Conservation (phyloP, 768 basidiomycete genomes). For the Tulasnella calospora region DNA sequence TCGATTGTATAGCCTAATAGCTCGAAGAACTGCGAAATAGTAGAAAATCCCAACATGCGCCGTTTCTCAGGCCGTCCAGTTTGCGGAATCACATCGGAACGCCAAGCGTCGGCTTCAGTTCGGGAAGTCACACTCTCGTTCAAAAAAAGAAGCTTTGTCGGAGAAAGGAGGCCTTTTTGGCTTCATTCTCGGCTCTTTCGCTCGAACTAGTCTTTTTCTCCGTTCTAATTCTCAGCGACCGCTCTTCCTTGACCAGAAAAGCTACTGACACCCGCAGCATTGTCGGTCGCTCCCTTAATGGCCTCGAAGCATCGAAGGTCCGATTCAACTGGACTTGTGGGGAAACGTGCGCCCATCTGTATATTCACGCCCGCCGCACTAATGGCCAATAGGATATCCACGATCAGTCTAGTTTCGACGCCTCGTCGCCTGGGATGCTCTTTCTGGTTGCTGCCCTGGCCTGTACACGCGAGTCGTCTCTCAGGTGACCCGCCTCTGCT, state of each 20-base stretch:
- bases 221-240: not conserved
- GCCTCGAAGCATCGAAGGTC: constrained; percentile 1
- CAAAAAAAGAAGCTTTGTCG: constrained; percentile 19
- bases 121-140: not conserved
- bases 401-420: constrained; percentile 8
- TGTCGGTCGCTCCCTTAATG: constrained; percentile 7
- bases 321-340: constrained; percentile 9
- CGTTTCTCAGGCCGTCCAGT: not conserved
- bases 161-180: constrained; percentile 19
- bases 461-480: constrained; percentile 7
- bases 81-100: not conserved
- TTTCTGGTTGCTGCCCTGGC: constrained; percentile 5
- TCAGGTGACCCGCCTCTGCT: constrained; percentile 2
- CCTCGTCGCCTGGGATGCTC: not conserved
- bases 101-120: constrained; percentile 2
- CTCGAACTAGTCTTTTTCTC: constrained; percentile 4
- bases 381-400: not conserved
- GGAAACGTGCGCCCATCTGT: constrained; percentile 5
- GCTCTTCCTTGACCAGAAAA: not conserved
- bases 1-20: not conserved
- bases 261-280: not conserved
- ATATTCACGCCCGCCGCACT: not conserved
- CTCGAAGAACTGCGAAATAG: not conserved
- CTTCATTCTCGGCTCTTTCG: constrained; percentile 16
- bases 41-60: not conserved